Evolutionary conservation across 176 grass and related monocot species (phyloP), one percentile per base, ranked within the genome.

Genomic region (Carex myosuroides): DNA sequence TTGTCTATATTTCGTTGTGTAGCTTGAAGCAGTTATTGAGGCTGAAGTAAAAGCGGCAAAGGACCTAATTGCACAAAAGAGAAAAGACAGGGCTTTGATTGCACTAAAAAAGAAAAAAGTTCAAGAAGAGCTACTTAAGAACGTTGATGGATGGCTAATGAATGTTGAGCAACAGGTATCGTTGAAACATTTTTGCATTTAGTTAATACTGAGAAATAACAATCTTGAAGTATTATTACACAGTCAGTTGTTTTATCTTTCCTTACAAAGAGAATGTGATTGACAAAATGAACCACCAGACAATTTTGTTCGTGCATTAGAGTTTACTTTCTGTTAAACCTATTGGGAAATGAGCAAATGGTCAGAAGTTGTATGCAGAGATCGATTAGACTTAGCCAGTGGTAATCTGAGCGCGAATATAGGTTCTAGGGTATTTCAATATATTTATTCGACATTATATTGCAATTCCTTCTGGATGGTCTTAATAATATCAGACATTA

Each of bases 101-200:
- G 91, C 93, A 41, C 84, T 99, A 67, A 99, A 92, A 87, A 99
- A 99, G 89, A 95, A 99, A 81, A 98, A 98, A 88, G 61, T 91
- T 54, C 96, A 95, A 85, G 96, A 94, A 88, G 97, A 96, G 70
- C 71, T 95, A 11, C 58, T 95, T 60, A 99, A 94, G 87, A 90
- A 95, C 86, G 96, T 94, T 87, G 93, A 99, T 90, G 87, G 85
- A 88, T 99, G 91, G 91, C 87, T 94, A 90, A 90, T 95, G 82
- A 99, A 95, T 89, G 93, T 99, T 73, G 96, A 99, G 71, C 89
- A 95, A 55, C 93, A 95, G 90, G 96, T 99, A 65, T 55, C 8
- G 9, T 26, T 69, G 1, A 46, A 48, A 53, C 37, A 26, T 67
- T 66, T 53, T 83, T 86, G 84, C 86, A 93, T 93, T 85, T 94